Conservation (phyloP, 768 basidiomycete genomes). For the Amanita polypyramis region DNA sequence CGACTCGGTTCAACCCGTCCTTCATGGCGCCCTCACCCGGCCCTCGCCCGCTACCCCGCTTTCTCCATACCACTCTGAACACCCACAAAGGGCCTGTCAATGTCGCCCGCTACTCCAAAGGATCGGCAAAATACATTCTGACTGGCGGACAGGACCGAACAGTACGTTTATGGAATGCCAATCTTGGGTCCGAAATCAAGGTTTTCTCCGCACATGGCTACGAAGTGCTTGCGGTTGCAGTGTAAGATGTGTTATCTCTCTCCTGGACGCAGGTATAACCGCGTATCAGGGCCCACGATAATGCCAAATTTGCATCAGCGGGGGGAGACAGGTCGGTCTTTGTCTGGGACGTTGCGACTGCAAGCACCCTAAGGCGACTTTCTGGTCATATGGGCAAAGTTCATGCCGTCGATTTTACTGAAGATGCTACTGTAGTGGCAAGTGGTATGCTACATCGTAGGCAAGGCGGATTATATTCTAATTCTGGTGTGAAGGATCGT, state of each 20-base stretch:
- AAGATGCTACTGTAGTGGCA: slow-evolving; percentile 77
- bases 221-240: slow-evolving; percentile 83
- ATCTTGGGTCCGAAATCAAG: slow-evolving; percentile 83
- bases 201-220: slow-evolving; percentile 87
- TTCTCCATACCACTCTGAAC: slow-evolving; percentile 50
- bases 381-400: slow-evolving; percentile 89
- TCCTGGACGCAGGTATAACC: background rate
- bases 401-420: slow-evolving; percentile 83
- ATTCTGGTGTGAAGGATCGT: slow-evolving; percentile 52
- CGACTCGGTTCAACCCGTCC: background rate
- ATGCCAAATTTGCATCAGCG: slow-evolving; percentile 86
- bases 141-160: slow-evolving; percentile 89
- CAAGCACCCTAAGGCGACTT: slow-evolving; percentile 72
- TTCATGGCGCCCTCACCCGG: slow-evolving; percentile 47
- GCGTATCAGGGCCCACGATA: slow-evolving; percentile 69
- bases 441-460: slow-evolving; percentile 48
- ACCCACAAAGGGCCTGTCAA: slow-evolving; percentile 82
- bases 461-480: background rate
- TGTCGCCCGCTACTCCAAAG: slow-evolving; percentile 86
- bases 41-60: slow-evolving; percentile 34
- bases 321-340: slow-evolving; percentile 93
- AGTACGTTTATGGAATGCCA: slow-evolving; percentile 86
- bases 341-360: slow-evolving; percentile 91
- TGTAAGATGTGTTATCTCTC: slow-evolving; percentile 41
- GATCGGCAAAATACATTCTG: slow-evolving; percentile 80